Evolutionary conservation across 1,139 yeast genomes (phyloP).

Genomic region (Scheffersomyces stambukii): DNA sequence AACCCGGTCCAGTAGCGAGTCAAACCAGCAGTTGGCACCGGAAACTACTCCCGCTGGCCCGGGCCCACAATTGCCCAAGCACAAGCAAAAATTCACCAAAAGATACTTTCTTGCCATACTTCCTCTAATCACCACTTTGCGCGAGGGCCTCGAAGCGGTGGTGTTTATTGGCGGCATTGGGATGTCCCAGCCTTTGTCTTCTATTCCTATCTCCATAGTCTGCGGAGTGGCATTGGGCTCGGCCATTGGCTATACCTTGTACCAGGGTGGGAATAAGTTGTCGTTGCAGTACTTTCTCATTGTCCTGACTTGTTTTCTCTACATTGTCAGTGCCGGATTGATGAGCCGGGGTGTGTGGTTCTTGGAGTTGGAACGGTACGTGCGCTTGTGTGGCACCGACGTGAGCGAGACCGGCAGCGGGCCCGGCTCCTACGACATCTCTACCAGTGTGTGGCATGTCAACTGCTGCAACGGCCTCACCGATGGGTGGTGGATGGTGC

Average conservation of each 20-base stretch:
- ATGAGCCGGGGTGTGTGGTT: conserved; percentile 78
- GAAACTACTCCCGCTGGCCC: conserved; percentile 1
- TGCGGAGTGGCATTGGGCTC: conserved; percentile 34
- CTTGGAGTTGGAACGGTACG: conserved; percentile 67
- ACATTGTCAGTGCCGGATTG: conserved; percentile 42
- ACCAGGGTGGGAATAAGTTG: conserved; percentile 38
- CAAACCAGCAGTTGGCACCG: conserved; percentile 1
- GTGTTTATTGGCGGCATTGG: conserved; percentile 48
- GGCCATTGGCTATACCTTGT: conserved; percentile 32
- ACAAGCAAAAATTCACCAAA: conserved; percentile 16
- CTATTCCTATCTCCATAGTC: conserved; percentile 37
- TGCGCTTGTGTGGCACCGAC: conserved; percentile 72
- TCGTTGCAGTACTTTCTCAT: conserved; percentile 41
- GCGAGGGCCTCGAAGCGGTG: conserved; percentile 48
- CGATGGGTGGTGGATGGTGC: conserved; percentile 90
- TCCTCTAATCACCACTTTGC: conserved; percentile 41
- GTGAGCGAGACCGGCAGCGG: conserved; percentile 89
- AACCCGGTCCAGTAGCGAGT: conserved; percentile 10
- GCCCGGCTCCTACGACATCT: conserved; percentile 88
- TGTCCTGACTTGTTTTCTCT: conserved; percentile 38
- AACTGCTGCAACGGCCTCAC: conserved; percentile 92
- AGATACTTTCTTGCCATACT: conserved; percentile 37
- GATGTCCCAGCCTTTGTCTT: conserved; percentile 34
- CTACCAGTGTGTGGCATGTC: conserved; percentile 87
- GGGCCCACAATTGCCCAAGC: background rate